These are phyloP conservation scores for Phytophthora citrophthora DNA, from an alignment of 352 stramenopile species.

Conservation along the genomic window DNA sequence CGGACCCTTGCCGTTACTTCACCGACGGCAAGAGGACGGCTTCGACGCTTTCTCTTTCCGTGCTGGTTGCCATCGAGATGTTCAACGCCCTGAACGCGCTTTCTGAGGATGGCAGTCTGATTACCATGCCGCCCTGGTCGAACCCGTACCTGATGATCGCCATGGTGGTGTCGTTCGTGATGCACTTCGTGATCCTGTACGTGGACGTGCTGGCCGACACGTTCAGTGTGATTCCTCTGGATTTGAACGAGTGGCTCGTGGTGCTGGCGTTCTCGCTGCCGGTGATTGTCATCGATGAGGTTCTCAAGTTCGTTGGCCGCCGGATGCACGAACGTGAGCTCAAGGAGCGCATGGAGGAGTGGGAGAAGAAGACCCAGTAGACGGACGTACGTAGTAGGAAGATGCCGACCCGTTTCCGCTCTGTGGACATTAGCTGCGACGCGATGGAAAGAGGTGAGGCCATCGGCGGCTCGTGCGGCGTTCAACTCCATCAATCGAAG, in stretches of 20 bases:
- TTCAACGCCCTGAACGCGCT: conserved; percentile 96
- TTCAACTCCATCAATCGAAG: conserved; percentile 14
- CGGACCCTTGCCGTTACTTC: conserved; percentile 93
- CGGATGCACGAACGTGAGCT: conserved; percentile 80
- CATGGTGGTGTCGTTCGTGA: conserved; percentile 93
- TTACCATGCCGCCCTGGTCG: conserved; percentile 93
- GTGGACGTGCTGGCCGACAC: conserved; percentile 92
- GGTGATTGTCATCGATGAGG: conserved; percentile 95
- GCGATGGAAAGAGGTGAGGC: neutral
- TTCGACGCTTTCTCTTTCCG: conserved; percentile 93
- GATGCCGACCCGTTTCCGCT: conserved; percentile 22
- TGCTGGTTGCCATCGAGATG: conserved; percentile 96
- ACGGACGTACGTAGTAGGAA: conserved; percentile 27
- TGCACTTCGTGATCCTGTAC: conserved; percentile 96
- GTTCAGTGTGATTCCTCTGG: conserved; percentile 93
- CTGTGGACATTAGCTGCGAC: conserved; percentile 11
- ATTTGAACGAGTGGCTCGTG: conserved; percentile 92
- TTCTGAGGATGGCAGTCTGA: conserved; percentile 91
- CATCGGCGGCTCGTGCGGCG: neutral
- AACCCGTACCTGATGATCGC: conserved; percentile 95
- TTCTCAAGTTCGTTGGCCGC: conserved; percentile 93
- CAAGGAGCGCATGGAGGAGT: conserved; percentile 63
- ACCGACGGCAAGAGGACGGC: conserved; percentile 92
- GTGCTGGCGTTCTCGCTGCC: conserved; percentile 93
- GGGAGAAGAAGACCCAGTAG: conserved; percentile 60